Evolutionary conservation across 306 rosid genomes (phyloP).

Genomic region (Corylus avellana): DNA sequence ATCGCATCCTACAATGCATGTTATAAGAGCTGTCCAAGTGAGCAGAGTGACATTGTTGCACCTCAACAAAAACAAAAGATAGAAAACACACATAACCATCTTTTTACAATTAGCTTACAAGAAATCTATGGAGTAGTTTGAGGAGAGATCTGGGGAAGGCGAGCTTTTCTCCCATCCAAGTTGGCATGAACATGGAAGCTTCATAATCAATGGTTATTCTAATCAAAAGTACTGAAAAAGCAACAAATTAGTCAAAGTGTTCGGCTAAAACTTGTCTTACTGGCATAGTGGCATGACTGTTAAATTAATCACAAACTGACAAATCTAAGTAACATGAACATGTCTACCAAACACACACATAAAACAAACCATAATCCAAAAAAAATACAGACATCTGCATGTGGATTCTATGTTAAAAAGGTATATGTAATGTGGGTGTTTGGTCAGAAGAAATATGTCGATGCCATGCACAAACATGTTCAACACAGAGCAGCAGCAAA

Average conservation of each 20-base stretch:
- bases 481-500: conserved; percentile 42
- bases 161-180: conserved; percentile 1
- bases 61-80: too few species aligned
- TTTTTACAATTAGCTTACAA: background rate
- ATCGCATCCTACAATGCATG: too few species aligned
- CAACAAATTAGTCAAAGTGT: conserved; percentile 43
- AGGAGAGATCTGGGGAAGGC: background rate
- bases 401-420: conserved; percentile 52
- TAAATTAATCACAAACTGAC: conserved; percentile 58
- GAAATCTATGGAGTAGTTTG: background rate
- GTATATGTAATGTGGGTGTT: conserved; percentile 10
- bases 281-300: conserved; percentile 28
- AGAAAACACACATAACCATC: too few species aligned
- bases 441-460: conserved; percentile 29
- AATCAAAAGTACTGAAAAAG: conserved; percentile 12
- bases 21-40: too few species aligned
- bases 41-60: too few species aligned
- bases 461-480: conserved; percentile 45
- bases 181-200: conserved; percentile 12
- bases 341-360: conserved; percentile 54
- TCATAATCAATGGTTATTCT: conserved; percentile 1
- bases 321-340: conserved; percentile 74
- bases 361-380: conserved; percentile 40
- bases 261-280: conserved; percentile 27
- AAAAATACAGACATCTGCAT: conserved; percentile 62